Conservation (phyloP, 768 basidiomycete species). For the Boletus rubescentipes region DNA sequence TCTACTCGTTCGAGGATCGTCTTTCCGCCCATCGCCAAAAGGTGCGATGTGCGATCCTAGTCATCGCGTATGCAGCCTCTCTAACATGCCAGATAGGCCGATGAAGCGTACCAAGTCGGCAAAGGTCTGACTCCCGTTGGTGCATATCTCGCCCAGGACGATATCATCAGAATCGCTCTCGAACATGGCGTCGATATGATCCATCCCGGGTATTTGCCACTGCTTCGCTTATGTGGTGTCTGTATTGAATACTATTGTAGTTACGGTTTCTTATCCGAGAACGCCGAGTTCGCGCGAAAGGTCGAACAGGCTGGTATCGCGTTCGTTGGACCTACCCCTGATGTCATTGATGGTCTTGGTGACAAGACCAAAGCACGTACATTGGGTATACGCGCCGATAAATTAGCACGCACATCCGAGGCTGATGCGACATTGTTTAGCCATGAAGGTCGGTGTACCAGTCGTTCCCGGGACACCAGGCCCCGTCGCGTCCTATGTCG, state of each 20-base stretch:
- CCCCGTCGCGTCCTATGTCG: conserved; percentile 74
- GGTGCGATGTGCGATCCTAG: conserved; percentile 47
- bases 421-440: conserved; percentile 38
- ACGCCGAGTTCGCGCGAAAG: conserved; percentile 94
- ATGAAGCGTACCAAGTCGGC: conserved; percentile 98
- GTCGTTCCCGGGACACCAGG: conserved; percentile 99
- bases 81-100: conserved; percentile 56
- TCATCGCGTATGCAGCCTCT: conserved; percentile 29
- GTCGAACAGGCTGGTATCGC: conserved; percentile 97
- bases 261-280: conserved; percentile 97
- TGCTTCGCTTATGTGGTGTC: neutral
- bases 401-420: neutral
- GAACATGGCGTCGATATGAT: conserved; percentile 99
- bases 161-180: conserved; percentile 93
- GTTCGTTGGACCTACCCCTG: conserved; percentile 93
- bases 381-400: conserved; percentile 52
- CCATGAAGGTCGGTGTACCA: conserved; percentile 88
- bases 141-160: conserved; percentile 96
- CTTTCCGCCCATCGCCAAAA: conserved; percentile 98
- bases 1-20: conserved; percentile 96
- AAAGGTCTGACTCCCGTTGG: conserved; percentile 94
- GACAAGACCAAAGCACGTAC: conserved; percentile 98
- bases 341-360: conserved; percentile 95
- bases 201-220: conserved; percentile 77
- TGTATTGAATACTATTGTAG: conserved; percentile 39